phyloP scores from a whole-genome alignment of 225 moss, liverwort and hornwort species.

The Polytrichum commune region DNA sequence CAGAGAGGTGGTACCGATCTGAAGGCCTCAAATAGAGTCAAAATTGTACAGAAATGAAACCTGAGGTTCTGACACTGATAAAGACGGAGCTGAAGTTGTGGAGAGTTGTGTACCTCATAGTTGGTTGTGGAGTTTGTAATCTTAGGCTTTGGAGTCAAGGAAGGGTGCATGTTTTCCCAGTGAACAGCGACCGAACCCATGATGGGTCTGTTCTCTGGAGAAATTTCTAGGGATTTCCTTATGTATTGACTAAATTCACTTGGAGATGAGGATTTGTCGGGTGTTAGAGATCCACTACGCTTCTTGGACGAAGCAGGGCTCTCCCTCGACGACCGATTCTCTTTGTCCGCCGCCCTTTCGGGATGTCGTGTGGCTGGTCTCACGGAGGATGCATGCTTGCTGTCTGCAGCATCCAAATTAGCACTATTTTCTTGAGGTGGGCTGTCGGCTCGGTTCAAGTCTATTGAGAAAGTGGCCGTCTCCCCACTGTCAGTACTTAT shows the following conservation, averaged over 20 bases:
- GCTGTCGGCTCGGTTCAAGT: constrained; percentile 33
- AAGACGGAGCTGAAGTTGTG: no score
- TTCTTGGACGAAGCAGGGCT: constrained; percentile 5
- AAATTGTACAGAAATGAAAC: no score
- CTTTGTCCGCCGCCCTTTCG: constrained; percentile 29
- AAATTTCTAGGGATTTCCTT: constrained; percentile 24
- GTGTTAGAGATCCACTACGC: constrained; percentile 11
- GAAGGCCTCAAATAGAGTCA: no score
- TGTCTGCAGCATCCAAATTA: constrained; percentile 16
- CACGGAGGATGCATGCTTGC: constrained; percentile 5
- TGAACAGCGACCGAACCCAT: constrained; percentile 67
- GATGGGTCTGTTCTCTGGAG: constrained; percentile 60
- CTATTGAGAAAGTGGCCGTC: constrained; percentile 52
- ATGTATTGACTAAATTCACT: constrained; percentile 28
- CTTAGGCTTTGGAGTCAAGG: constrained; percentile 26
- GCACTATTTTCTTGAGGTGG: constrained; percentile 13
- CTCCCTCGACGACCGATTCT: constrained; percentile 20
- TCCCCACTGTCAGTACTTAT: constrained; percentile 40
- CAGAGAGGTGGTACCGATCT: no score
- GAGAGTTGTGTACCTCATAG: constrained; percentile 47
- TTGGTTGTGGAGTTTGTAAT: constrained; percentile 42
- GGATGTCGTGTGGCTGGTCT: neutral
- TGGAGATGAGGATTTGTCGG: constrained; percentile 18
- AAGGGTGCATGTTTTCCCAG: constrained; percentile 31
- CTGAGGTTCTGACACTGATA: constrained; percentile 2